A percentile compares a stretch with the other conserved stretches of the same genome.
These are phyloP conservation scores for Coemansia sp. DNA, from an alignment of 192 early-diverging fungal species.

Conservation along the genomic window DNA sequence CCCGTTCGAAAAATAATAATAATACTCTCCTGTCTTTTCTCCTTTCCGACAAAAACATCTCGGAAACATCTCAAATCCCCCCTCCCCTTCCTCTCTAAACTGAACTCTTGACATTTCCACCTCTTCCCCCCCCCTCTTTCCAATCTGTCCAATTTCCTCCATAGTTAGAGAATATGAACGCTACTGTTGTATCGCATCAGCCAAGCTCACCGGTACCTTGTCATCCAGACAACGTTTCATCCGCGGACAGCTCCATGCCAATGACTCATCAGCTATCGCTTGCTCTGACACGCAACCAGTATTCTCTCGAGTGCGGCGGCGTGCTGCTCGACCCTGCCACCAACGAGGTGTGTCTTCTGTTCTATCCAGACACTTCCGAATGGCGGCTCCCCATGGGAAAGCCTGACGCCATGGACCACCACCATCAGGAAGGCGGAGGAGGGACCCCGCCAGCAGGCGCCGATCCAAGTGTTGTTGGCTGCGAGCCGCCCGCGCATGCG, in stretches of 20 bases:
- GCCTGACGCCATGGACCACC: constrained; percentile 22
- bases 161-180: neutral
- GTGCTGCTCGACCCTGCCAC: constrained; percentile 44
- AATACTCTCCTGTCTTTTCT: neutral
- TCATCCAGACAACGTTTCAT: neutral
- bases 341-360: constrained; percentile 50
- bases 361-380: constrained; percentile 52
- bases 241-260: neutral
- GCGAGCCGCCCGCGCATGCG: constrained; percentile 42
- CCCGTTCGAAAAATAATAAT: constrained; percentile 2
- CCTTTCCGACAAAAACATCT: neutral
- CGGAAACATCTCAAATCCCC: neutral
- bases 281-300: constrained; percentile 39
- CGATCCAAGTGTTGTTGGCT: constrained; percentile 33
- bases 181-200: neutral
- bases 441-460: neutral
- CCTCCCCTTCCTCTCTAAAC: neutral
- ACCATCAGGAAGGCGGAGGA: neutral
- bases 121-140: neutral
- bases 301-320: constrained; percentile 44
- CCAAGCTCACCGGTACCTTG: neutral
- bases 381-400: constrained; percentile 51
- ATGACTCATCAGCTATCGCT: constrained; percentile 8
- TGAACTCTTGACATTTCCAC: neutral
- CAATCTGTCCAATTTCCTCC: neutral